A percentile compares a stretch with the other conserved stretches of the same genome.
phyloP scores from a whole-genome alignment of 495 filamentous ascomycete species.

The Daldinia childiae region DNA sequence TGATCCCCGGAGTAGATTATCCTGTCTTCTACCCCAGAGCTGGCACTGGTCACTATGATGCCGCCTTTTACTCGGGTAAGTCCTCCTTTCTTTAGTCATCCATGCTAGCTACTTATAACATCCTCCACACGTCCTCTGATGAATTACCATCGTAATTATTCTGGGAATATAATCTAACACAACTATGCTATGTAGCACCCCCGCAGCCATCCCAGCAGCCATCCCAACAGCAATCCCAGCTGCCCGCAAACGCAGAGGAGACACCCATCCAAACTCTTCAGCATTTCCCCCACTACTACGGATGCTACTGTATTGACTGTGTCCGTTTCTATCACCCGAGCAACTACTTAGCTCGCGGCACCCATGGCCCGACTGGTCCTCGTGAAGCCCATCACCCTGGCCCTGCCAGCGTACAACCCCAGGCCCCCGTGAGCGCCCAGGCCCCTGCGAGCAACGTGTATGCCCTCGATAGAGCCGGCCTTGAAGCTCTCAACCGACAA shows the following conservation, averaged over 20 bases:
- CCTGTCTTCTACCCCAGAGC: background rate
- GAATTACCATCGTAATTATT: background rate
- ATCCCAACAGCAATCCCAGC: background rate
- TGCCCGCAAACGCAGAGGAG: background rate
- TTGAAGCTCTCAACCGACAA: no score
- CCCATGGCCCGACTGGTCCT: background rate
- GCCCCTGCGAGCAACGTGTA: no score
- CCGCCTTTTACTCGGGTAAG: background rate
- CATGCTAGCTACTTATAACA: background rate
- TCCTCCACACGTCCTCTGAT: background rate
- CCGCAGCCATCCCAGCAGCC: background rate
- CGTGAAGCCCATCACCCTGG: background rate
- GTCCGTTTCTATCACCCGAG: background rate
- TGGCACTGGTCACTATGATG: background rate
- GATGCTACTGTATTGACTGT: background rate
- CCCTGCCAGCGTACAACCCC: no score
- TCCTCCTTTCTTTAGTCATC: background rate
- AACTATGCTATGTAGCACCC: background rate
- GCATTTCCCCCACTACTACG: background rate
- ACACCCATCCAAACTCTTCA: background rate
- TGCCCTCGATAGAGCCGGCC: no score
- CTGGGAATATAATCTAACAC: background rate
- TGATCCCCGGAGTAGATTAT: no score
- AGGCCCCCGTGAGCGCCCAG: no score
- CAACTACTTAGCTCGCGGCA: background rate